Evolutionary conservation across 2,329 filamentous ascomycete species (phyloP).

Genomic region (Didymella sp.): DNA sequence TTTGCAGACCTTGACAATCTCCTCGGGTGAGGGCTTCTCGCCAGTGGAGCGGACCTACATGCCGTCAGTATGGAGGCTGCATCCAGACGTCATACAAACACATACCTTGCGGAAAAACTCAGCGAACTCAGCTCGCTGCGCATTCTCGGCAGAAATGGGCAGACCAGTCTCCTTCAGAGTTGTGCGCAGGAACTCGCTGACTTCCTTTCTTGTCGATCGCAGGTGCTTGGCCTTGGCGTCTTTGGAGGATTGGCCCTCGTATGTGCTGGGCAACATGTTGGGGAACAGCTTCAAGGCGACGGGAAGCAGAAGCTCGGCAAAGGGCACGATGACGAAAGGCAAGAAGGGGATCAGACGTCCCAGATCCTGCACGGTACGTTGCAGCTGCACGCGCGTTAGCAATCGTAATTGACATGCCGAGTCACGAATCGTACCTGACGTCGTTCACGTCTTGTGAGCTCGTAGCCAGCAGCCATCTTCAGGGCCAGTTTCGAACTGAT

Average conservation of each 20-base stretch:
- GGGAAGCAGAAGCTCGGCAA: conserved; percentile 90
- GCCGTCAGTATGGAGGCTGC: conserved; percentile 20
- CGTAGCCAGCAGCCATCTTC: conserved; percentile 98
- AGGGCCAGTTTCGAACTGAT: conserved; percentile 90
- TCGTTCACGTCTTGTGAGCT: conserved; percentile 91
- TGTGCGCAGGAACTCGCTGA: conserved; percentile 85
- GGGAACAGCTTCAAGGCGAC: conserved; percentile 94
- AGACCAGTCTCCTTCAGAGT: conserved; percentile 94
- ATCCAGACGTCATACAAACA: background rate
- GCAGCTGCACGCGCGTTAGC: conserved; percentile 61
- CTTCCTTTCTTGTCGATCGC: conserved; percentile 87
- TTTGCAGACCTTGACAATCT: conserved; percentile 99
- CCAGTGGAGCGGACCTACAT: conserved; percentile 72
- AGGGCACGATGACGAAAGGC: conserved; percentile 95
- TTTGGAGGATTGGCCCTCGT: conserved; percentile 88
- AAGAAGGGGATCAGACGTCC: conserved; percentile 93
- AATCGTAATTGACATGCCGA: background rate
- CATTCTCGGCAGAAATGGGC: conserved; percentile 80
- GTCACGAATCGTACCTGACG: conserved; percentile 66
- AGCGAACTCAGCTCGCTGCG: conserved; percentile 91
- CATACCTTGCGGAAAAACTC: conserved; percentile 95
- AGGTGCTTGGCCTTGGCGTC: conserved; percentile 85
- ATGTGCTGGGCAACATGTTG: conserved; percentile 96
- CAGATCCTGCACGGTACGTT: conserved; percentile 92
- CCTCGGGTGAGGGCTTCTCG: conserved; percentile 83